phyloP scores from a whole-genome alignment of 202 grass and related monocot genomes.

The Tripidium arundinaceum region DNA sequence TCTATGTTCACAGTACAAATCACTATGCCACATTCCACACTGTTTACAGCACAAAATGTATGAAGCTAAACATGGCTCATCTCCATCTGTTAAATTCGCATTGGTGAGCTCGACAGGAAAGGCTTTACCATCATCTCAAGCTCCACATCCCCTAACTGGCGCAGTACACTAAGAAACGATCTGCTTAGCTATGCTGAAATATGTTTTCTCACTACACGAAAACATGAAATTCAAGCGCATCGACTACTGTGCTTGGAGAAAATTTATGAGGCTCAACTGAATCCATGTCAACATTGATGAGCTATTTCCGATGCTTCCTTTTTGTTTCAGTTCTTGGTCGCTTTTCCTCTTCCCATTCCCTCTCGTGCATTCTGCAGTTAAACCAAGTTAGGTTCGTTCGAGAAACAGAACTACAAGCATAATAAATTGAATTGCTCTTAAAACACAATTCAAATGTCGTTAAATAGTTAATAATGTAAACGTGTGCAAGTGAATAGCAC shows the following conservation, averaged over 20 bases:
- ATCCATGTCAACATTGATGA: not conserved
- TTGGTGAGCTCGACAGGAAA: not conserved
- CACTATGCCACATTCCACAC: not conserved
- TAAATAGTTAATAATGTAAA: not conserved
- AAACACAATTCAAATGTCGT: not conserved
- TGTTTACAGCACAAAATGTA: slow-evolving; percentile 11
- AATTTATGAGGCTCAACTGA: not conserved
- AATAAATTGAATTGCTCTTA: not conserved
- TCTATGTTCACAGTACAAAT: slow-evolving; percentile 14
- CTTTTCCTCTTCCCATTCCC: slow-evolving; percentile 96
- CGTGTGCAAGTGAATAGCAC: not conserved
- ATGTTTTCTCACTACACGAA: not conserved
- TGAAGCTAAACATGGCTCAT: not conserved
- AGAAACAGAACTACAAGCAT: slow-evolving; percentile 12
- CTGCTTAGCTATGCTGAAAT: not conserved
- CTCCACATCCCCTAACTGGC: not conserved
- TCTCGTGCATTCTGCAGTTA: slow-evolving; percentile 64
- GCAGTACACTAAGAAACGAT: not conserved
- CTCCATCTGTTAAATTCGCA: not conserved
- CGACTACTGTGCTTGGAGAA: not conserved
- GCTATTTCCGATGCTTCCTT: slow-evolving; percentile 91
- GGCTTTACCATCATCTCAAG: not conserved
- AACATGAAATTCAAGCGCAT: not conserved
- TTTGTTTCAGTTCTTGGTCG: slow-evolving; percentile 76
- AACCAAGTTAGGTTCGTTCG: slow-evolving; percentile 8